Evolutionary conservation across 257 asterid genomes (phyloP), one percentile per base, ranked within the genome.

Genomic region (Salvia splendens): DNA sequence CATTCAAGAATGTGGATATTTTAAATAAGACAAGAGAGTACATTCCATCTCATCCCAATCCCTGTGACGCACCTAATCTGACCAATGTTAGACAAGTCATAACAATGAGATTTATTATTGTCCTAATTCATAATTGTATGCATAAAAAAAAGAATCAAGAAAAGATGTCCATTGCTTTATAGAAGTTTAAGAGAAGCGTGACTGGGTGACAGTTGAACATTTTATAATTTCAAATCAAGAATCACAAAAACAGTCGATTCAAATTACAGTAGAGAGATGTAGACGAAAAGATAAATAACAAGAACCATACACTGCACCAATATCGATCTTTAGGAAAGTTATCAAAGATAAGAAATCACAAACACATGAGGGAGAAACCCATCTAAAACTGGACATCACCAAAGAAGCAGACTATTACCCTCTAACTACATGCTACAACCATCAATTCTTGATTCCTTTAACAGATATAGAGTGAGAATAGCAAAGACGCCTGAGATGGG

Each of bases 401-500:
- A 65, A 78, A 68, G 64, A 61, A 68, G 76, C 47, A 52, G 67
- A 75, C 79, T 67, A 76, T 43, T 38, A 74, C 56, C 75, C 73
- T 69, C 30, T 24, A 69, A 73, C 78, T 68, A 80, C 61, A 62
- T 64, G 85, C 80, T 78, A 71, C 77, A 61, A 74, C 65, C 73
- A 76, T 81, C 82, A 65, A 64, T 70, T 77, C 73, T 78, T 73
- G 15, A 74, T 74, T 74, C 53, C 46, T 35, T 36, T 52, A 61
- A 76, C 42, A 32, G 56, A 59, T 77, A 74, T 61, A 70, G 58
- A 47, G 69, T 42, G 67, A 66, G 54, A 67, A 12, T 20, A 67
- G 57, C 20, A 47, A 28, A 3, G 62, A 68, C 77, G 52, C 42
- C 67, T 75, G 54, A 75, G 70, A 5, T 24, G 30, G 30, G 30